Evolutionary conservation across 2,329 filamentous ascomycete species (phyloP).

Genomic region (Zymoseptoria ardabiliae): DNA sequence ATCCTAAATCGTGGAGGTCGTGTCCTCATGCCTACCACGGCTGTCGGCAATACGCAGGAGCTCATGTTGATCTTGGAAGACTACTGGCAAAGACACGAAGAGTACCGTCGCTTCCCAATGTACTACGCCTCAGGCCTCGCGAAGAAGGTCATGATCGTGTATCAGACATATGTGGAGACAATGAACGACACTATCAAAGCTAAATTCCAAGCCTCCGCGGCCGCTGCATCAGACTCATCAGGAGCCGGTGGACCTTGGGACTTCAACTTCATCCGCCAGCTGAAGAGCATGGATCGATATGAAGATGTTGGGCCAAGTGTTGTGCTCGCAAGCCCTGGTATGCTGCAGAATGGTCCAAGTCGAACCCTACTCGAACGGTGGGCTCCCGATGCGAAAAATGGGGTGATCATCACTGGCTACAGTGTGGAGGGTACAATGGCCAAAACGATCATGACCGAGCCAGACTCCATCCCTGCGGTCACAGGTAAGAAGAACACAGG

Average conservation of each 20-base stretch:
- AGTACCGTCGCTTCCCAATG: conserved; percentile 85
- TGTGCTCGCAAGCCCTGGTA: conserved; percentile 95
- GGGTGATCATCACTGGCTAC: conserved; percentile 97
- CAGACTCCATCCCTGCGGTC: conserved; percentile 87
- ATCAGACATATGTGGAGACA: conserved; percentile 93
- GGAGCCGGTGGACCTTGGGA: conserved; percentile 72
- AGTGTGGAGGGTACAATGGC: conserved; percentile 98
- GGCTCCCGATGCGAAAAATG: conserved; percentile 94
- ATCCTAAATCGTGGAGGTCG: conserved; percentile 87
- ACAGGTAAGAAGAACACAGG: conserved; percentile 52
- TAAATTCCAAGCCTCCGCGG: conserved; percentile 77
- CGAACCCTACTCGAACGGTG: conserved; percentile 87
- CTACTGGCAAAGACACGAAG: conserved; percentile 85
- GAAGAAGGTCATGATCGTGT: conserved; percentile 95
- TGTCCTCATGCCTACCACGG: conserved; percentile 91
- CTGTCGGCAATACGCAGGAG: conserved; percentile 87
- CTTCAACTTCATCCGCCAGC: conserved; percentile 84
- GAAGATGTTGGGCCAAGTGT: conserved; percentile 94
- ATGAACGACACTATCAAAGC: conserved; percentile 99
- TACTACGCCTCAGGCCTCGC: conserved; percentile 97
- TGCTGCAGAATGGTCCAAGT: conserved; percentile 95
- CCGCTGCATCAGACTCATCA: conserved; percentile 61
- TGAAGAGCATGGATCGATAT: conserved; percentile 90
- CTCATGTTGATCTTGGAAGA: conserved; percentile 90
- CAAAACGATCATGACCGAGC: conserved; percentile 88